Base-by-base conservation (phyloP, 2,329 filamentous ascomycete genomes). In the Apiospora saccharicola region DNA sequence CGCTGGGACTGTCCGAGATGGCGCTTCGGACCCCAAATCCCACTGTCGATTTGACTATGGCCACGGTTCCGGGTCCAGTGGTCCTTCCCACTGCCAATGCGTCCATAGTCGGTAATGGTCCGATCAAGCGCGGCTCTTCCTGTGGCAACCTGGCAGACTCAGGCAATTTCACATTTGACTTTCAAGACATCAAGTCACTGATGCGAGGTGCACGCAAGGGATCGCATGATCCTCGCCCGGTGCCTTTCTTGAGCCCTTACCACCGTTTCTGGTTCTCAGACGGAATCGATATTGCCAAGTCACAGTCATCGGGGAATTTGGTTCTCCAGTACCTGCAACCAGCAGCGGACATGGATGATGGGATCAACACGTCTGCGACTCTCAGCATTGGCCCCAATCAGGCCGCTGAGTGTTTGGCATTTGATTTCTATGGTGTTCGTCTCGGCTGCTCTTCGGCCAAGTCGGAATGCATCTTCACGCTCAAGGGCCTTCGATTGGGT, bases 261-360 rank as follows among this genome's bases (percentile, higher is more conserved):
- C 79, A 80, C 73, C 76, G 77, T 53, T 79, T 81, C 72, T 79
- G 77, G 70, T 81, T 79, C 73, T 76, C 78, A 0, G 70, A 73
- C 41, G 76, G 76, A 22, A 80, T 81, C 49, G 71, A 74, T 34
- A 72, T 77, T 49, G 72, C 77, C 10, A 73, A 76, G 22, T 72
- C 72, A 34, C 76, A 79, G 47, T 79, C 79, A n/a, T 80, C 78
- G 4, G 79, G 77, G 57, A 76, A 77, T 22, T 70, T 77, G 22
- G 79, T 81, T 75, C 72, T 80, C 67, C 78, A 79, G 57, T 81
- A 79, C 68, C 78, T 74, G 34, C 79, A 78, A 12, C 75, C 76
- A 49, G 76, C 75, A 4, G 76, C 76, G 26, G 75, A 75, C 34
- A 78, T 72, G 10, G 44, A 73, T 7, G 73, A 70, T 68, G 68